Evolutionary conservation across 257 asterid genomes (phyloP).

Genomic region (Solanum tarapatanum): DNA sequence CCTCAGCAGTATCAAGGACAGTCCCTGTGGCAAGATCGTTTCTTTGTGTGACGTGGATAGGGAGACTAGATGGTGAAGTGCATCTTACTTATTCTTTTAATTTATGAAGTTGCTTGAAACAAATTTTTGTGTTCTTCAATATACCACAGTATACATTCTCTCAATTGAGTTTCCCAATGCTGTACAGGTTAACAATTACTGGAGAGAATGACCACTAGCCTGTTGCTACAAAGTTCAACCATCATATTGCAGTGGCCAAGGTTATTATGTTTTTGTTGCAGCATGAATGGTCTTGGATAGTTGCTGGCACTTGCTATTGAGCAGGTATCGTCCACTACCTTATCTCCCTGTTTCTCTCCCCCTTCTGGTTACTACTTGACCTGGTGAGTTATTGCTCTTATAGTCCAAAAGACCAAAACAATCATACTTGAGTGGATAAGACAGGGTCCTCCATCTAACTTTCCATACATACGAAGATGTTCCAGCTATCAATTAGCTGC

Average conservation of each 20-base stretch:
- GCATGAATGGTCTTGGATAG: conserved; percentile 71
- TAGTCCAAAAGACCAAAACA: neutral
- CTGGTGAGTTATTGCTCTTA: neutral
- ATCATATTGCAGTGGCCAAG: conserved; percentile 51
- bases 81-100: neutral
- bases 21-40: conserved; percentile 64
- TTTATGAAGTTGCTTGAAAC: neutral
- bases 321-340: conserved; percentile 18
- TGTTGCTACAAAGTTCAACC: conserved; percentile 56
- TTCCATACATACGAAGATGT: neutral
- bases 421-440: neutral
- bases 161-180: neutral
- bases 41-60: conserved; percentile 64
- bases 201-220: conserved; percentile 31
- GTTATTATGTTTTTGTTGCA: conserved; percentile 63
- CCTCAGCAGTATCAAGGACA: conserved; percentile 73
- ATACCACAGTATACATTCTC: neutral
- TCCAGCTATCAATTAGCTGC: neutral
- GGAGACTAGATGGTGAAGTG: conserved; percentile 36
- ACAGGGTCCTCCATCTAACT: neutral
- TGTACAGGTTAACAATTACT: conserved; percentile 16
- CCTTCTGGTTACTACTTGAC: neutral
- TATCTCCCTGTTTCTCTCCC: neutral
- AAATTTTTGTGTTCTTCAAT: neutral
- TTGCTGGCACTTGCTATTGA: conserved; percentile 74